A percentile compares a stretch with the other conserved stretches of the same genome.
Evolutionary conservation across 2,329 filamentous ascomycete species (phyloP).

Genomic region (Trichophyton schoenleinii): DNA sequence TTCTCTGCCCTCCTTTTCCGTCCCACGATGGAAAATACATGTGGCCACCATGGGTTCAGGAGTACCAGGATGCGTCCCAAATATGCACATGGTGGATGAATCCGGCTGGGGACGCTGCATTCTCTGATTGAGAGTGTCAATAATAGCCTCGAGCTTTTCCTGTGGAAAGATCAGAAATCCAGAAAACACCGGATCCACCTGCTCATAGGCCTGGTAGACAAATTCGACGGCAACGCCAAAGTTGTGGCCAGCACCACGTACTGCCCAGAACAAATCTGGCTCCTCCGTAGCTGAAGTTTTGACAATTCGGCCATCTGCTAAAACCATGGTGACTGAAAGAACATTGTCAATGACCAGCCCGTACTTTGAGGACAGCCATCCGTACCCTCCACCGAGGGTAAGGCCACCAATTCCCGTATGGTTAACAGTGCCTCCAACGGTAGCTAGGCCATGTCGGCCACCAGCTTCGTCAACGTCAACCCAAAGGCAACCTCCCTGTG

Average conservation of each 20-base stretch:
- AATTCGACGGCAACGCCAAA: conserved; percentile 39
- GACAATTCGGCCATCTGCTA: conserved; percentile 30
- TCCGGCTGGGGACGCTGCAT: conserved; percentile 14
- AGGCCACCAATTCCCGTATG: conserved; percentile 52
- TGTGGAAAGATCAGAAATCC: conserved; percentile 20
- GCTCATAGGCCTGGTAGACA: conserved; percentile 24
- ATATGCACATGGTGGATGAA: conserved; percentile 15
- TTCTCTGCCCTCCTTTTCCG: conserved; percentile 21
- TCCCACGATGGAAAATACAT: conserved; percentile 24
- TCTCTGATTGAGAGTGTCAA: conserved; percentile 17
- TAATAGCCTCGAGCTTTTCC: conserved; percentile 18
- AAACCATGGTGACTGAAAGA: conserved; percentile 27
- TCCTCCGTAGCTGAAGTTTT: conserved; percentile 34
- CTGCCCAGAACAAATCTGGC: conserved; percentile 38
- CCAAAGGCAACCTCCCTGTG: conserved; percentile 43
- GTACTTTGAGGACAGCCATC: conserved; percentile 42
- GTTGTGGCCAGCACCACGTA: conserved; percentile 35
- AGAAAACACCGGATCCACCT: conserved; percentile 22
- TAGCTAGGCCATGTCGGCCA: conserved; percentile 41
- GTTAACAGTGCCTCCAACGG: conserved; percentile 50
- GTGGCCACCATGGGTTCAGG: conserved; percentile 16
- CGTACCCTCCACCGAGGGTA: conserved; percentile 47
- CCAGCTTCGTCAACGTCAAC: conserved; percentile 42
- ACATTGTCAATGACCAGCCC: conserved; percentile 45
- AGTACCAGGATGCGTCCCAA: conserved; percentile 17